A percentile compares a stretch with the other conserved stretches of the same genome.
Conservation (phyloP, 129 eudicot genomes). For the Smallanthus sonchifolius region DNA sequence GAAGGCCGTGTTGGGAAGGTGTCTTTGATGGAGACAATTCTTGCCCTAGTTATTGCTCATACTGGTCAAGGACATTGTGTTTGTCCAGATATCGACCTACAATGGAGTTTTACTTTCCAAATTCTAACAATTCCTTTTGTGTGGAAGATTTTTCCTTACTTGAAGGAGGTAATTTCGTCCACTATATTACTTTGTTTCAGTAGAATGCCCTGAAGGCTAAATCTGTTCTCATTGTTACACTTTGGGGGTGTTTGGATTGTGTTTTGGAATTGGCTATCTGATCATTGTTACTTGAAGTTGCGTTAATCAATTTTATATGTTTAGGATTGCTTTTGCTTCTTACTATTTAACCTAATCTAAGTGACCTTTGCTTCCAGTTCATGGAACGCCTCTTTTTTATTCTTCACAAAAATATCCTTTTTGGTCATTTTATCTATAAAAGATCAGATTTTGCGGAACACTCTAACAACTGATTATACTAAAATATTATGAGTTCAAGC, state of each 20-base stretch:
- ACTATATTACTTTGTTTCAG: not conserved
- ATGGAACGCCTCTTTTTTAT: not conserved
- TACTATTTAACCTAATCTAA: not conserved
- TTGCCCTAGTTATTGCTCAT: slow-evolving; percentile 57
- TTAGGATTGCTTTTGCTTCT: not conserved
- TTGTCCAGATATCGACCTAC: slow-evolving; percentile 56
- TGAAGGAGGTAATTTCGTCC: slow-evolving; percentile 59
- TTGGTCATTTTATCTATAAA: not conserved
- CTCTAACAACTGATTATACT: not conserved
- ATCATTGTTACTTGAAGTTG: slow-evolving; percentile 3
- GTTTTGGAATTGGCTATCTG: not conserved
- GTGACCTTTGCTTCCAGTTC: slow-evolving; percentile 5
- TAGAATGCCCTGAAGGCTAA: not conserved
- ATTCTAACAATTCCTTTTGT: slow-evolving; percentile 74
- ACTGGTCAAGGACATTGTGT: slow-evolving; percentile 61
- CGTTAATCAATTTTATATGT: not conserved
- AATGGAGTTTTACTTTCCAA: slow-evolving; percentile 65
- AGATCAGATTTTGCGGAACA: not conserved
- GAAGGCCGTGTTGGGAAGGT: slow-evolving; percentile 35
- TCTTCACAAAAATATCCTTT: not conserved
- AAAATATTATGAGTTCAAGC: not conserved
- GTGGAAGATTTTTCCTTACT: slow-evolving; percentile 66
- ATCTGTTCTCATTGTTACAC: slow-evolving; percentile 4
- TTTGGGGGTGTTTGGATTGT: not conserved
- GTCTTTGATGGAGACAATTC: slow-evolving; percentile 61